Conservation (phyloP, 1,139 yeast genomes). For the Debaryomyces robertsiae region DNA sequence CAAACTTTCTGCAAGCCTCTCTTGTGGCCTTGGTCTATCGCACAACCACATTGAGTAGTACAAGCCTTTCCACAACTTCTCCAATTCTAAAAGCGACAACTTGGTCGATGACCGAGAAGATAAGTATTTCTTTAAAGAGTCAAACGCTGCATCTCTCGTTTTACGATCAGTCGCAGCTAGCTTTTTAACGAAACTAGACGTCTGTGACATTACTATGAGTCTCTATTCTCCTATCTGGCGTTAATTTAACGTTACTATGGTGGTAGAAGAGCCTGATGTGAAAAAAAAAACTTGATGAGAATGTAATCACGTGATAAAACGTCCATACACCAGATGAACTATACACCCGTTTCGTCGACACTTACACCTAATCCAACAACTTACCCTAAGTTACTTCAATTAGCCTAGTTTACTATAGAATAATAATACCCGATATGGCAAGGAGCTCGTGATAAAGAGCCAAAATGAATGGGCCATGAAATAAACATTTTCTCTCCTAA, state of each 20-base stretch:
- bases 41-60: constrained; percentile 96
- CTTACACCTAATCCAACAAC: background rate
- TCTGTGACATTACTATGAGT: constrained; percentile 25
- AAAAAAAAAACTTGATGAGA: constrained; percentile 4
- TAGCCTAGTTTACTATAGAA: background rate
- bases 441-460: background rate
- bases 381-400: background rate
- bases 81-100: constrained; percentile 53
- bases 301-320: constrained; percentile 2
- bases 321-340: background rate
- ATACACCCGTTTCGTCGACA: no score
- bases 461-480: no score
- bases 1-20: constrained; percentile 71
- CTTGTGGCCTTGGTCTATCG: constrained; percentile 92
- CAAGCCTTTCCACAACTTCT: constrained; percentile 91
- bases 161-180: constrained; percentile 81
- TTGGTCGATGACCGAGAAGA: constrained; percentile 34
- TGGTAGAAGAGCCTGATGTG: background rate
- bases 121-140: constrained; percentile 63
- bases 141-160: constrained; percentile 75
- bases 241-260: background rate
- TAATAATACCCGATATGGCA: background rate
- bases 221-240: background rate
- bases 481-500: no score
- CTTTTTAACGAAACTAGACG: constrained; percentile 65